phyloP scores from a whole-genome alignment of 768 basidiomycete genomes.

The Amanita subjunquillea region DNA sequence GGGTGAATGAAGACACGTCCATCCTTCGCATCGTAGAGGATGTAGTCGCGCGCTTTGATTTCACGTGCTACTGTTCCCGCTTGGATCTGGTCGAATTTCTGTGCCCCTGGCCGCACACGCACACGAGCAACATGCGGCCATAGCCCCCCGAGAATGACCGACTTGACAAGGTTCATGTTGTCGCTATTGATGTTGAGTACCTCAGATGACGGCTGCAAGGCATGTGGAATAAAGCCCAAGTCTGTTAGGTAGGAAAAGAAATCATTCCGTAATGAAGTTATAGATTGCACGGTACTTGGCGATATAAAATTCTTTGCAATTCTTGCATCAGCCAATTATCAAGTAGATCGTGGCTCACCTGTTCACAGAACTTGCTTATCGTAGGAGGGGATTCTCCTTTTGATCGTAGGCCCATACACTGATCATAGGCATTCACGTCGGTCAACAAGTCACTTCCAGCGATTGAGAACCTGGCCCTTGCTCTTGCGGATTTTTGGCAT shows the following conservation, averaged over 20 bases:
- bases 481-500: constrained; percentile 30
- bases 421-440: constrained; percentile 66
- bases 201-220: constrained; percentile 32
- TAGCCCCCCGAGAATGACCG: constrained; percentile 75
- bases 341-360: constrained; percentile 26
- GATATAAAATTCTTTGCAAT: constrained; percentile 73
- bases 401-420: constrained; percentile 39
- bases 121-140: constrained; percentile 80
- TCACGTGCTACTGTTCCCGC: constrained; percentile 80
- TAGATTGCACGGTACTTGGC: constrained; percentile 58
- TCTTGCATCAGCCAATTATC: constrained; percentile 1
- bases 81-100: constrained; percentile 80
- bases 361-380: constrained; percentile 59
- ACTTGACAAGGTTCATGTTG: constrained; percentile 72
- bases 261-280: constrained; percentile 68
- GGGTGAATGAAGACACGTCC: constrained; percentile 78
- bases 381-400: constrained; percentile 36
- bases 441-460: constrained; percentile 82
- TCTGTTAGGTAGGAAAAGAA: constrained; percentile 61
- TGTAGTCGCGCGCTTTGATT: constrained; percentile 76
- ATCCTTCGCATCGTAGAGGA: constrained; percentile 61
- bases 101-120: constrained; percentile 57
- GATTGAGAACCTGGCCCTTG: constrained; percentile 56
- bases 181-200: constrained; percentile 54
- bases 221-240: constrained; percentile 55